A percentile compares a stretch with the other conserved stretches of the same genome.
phyloP scores from a whole-genome alignment of 129 eudicot genomes.

The Smallanthus sonchifolius region DNA sequence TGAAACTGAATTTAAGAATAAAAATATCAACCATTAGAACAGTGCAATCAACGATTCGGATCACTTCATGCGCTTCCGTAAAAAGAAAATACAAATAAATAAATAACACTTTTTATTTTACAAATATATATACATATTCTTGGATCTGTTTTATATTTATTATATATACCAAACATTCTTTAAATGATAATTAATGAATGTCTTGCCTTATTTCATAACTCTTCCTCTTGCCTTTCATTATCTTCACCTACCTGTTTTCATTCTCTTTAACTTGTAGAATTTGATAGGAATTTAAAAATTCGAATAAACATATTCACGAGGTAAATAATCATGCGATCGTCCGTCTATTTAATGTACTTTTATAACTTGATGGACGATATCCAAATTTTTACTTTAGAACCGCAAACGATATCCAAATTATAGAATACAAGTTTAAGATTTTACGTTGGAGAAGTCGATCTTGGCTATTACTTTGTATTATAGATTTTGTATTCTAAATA shows the following conservation, averaged over 20 bases:
- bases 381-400: too few species aligned
- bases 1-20: too few species aligned
- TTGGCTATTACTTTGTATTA: not conserved
- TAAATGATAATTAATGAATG: constrained; percentile 31
- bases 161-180: too few species aligned
- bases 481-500: too few species aligned
- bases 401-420: not conserved
- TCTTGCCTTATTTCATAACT: constrained; percentile 29
- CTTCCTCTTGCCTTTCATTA: constrained; percentile 18
- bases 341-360: not conserved
- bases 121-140: too few species aligned
- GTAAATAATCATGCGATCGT: not conserved
- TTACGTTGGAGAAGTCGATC: not conserved
- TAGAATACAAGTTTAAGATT: not conserved
- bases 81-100: too few species aligned
- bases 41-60: too few species aligned
- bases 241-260: constrained; percentile 13
- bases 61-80: too few species aligned
- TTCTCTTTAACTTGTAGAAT: not conserved
- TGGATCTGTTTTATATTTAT: too few species aligned
- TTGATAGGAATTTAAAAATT: not conserved
- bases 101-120: too few species aligned
- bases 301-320: not conserved
- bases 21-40: too few species aligned
- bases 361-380: not conserved